Conservation (phyloP, 2,329 filamentous ascomycete genomes). For the Claviceps cyperi region DNA sequence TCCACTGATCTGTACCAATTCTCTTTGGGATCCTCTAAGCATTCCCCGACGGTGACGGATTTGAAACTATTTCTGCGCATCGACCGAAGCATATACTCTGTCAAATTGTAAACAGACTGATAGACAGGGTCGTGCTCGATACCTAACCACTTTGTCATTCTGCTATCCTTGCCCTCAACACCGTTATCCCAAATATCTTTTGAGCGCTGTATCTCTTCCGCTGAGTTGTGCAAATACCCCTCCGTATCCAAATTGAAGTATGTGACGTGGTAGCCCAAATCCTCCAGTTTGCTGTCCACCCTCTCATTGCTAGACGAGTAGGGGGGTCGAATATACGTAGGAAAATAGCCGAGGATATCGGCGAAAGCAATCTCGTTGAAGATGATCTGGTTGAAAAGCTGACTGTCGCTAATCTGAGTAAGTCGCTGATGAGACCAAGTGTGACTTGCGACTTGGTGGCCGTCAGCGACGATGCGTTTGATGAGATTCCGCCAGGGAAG, state of each 20-base stretch:
- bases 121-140: slow-evolving; percentile 39
- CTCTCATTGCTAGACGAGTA: slow-evolving; percentile 29
- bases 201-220: slow-evolving; percentile 31
- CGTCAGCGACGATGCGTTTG: slow-evolving; percentile 33
- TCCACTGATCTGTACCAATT: slow-evolving; percentile 2
- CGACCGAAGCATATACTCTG: slow-evolving; percentile 26
- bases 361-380: slow-evolving; percentile 29
- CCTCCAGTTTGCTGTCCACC: slow-evolving; percentile 24
- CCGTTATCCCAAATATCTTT: slow-evolving; percentile 24
- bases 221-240: slow-evolving; percentile 39
- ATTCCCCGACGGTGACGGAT: slow-evolving; percentile 27
- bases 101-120: slow-evolving; percentile 28
- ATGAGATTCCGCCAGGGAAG: slow-evolving; percentile 22
- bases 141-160: slow-evolving; percentile 27
- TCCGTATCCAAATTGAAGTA: slow-evolving; percentile 49
- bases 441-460: slow-evolving; percentile 46
- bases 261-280: slow-evolving; percentile 41
- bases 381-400: slow-evolving; percentile 25
- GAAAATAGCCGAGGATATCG: slow-evolving; percentile 25
- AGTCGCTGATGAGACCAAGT: slow-evolving; percentile 33
- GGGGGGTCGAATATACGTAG: slow-evolving; percentile 30
- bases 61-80: slow-evolving; percentile 26
- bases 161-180: slow-evolving; percentile 19
- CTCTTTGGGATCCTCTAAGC: slow-evolving; percentile 1
- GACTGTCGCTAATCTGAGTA: slow-evolving; percentile 17